Percentiles rank a stretch among this genome's conserved stretches.
Conservation (phyloP, 1,284 basidiomycete species). For the Cutaneotrichosporon mucoides region DNA sequence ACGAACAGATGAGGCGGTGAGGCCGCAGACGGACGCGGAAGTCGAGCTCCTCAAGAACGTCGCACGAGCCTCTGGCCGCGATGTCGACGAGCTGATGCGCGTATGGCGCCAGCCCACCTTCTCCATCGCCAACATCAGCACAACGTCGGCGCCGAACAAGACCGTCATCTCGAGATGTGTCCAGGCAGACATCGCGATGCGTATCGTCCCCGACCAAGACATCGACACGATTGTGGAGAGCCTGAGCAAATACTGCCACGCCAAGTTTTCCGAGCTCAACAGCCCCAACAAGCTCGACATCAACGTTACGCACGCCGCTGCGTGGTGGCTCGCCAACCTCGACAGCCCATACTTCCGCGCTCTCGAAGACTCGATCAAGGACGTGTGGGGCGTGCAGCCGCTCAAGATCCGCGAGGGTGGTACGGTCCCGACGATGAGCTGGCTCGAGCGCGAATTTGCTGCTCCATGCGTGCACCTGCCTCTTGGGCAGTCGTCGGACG, state of each 20-base stretch:
- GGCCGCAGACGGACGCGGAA: slow-evolving; percentile 64
- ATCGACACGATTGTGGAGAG: slow-evolving; percentile 64
- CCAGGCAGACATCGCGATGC: slow-evolving; percentile 73
- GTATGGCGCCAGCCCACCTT: slow-evolving; percentile 61
- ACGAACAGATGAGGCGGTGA: slow-evolving; percentile 66
- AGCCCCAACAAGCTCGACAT: slow-evolving; percentile 74
- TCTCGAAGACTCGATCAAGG: slow-evolving; percentile 70
- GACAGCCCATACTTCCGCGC: slow-evolving; percentile 77
- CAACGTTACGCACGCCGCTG: slow-evolving; percentile 73
- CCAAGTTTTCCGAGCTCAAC: slow-evolving; percentile 60
- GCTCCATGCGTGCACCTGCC: slow-evolving; percentile 51
- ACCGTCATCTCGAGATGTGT: slow-evolving; percentile 84
- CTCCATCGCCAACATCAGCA: slow-evolving; percentile 45
- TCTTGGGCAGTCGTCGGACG: slow-evolving; percentile 43
- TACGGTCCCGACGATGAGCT: slow-evolving; percentile 79
- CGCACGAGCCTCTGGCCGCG: slow-evolving; percentile 59
- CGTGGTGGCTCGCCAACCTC: slow-evolving; percentile 93
- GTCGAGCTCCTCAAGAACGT: slow-evolving; percentile 63
- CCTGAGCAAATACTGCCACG: slow-evolving; percentile 60
- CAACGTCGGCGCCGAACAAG: slow-evolving; percentile 40
- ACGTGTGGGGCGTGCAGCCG: slow-evolving; percentile 80
- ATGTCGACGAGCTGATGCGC: slow-evolving; percentile 63
- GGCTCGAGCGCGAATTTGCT: slow-evolving; percentile 80
- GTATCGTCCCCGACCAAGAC: slow-evolving; percentile 87
- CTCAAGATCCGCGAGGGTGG: slow-evolving; percentile 91